phyloP scores from a whole-genome alignment of 768 basidiomycete species.

The Podaxis rugospora region DNA sequence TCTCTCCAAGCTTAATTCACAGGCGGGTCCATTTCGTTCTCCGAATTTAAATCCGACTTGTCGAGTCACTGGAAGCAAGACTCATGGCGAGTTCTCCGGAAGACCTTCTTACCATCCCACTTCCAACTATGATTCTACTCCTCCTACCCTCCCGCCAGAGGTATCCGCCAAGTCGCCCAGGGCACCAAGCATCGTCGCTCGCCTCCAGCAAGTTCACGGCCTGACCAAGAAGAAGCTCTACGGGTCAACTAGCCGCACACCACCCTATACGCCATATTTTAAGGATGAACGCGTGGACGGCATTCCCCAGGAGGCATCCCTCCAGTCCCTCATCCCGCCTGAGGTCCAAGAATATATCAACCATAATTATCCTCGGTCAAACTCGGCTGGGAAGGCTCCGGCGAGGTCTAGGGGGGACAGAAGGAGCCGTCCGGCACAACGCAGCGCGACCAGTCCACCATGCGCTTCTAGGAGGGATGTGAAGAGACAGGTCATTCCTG shows the following conservation, averaged over 20 bases:
- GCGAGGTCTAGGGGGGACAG: slow-evolving; percentile 2
- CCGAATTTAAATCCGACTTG: slow-evolving; percentile 3
- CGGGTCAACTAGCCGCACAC: slow-evolving; percentile 32
- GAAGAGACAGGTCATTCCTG: not conserved
- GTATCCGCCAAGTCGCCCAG: slow-evolving; percentile 11
- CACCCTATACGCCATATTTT: slow-evolving; percentile 47
- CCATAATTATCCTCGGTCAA: slow-evolving; percentile 6
- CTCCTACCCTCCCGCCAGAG: not conserved
- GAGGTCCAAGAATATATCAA: slow-evolving; percentile 9
- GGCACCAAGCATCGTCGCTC: slow-evolving; percentile 51
- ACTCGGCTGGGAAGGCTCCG: slow-evolving; percentile 3
- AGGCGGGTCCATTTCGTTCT: slow-evolving; percentile 10
- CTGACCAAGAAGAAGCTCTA: slow-evolving; percentile 69
- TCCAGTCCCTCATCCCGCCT: slow-evolving; percentile 25
- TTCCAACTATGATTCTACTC: not conserved
- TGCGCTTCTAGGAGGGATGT: not conserved
- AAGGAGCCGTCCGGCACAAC: not conserved
- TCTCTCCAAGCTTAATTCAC: slow-evolving; percentile 6
- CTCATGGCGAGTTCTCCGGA: not conserved
- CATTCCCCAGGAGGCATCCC: slow-evolving; percentile 18
- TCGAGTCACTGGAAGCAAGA: not conserved
- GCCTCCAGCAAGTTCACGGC: slow-evolving; percentile 64
- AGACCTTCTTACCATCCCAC: not conserved
- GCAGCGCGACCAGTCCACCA: slow-evolving; percentile 2
- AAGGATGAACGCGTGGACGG: slow-evolving; percentile 39